phyloP scores from a whole-genome alignment of 2,329 filamentous ascomycete species.

The Dichotomopilus funicola region DNA sequence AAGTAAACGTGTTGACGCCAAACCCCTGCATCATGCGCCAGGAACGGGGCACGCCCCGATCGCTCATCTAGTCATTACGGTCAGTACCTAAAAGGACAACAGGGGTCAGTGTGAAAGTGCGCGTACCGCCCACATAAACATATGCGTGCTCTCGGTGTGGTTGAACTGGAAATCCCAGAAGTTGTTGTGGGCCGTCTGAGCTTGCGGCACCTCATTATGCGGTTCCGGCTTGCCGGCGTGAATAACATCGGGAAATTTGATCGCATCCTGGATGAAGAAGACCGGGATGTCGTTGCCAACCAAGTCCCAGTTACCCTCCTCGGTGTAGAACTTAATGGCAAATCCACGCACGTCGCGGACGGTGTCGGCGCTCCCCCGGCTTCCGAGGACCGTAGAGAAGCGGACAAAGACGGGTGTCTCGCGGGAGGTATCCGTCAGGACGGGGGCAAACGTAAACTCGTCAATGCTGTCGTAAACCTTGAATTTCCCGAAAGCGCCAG shows the following conservation, averaged over 20 bases:
- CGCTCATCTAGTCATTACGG: slow-evolving; percentile 49
- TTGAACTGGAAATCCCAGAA: slow-evolving; percentile 69
- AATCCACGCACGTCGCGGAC: slow-evolving; percentile 80
- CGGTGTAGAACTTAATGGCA: slow-evolving; percentile 69
- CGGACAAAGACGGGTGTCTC: slow-evolving; percentile 63
- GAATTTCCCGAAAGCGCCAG: slow-evolving; percentile 45
- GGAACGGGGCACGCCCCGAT: slow-evolving; percentile 64
- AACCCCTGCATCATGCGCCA: slow-evolving; percentile 85
- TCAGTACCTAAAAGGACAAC: background rate
- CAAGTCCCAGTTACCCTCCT: slow-evolving; percentile 71
- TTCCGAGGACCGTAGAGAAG: slow-evolving; percentile 73
- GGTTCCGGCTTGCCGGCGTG: slow-evolving; percentile 63
- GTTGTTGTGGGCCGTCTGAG: slow-evolving; percentile 64
- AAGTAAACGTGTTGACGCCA: slow-evolving; percentile 71
- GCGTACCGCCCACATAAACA: slow-evolving; percentile 74
- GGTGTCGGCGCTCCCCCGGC: slow-evolving; percentile 69
- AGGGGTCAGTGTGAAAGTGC: background rate
- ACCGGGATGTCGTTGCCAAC: slow-evolving; percentile 70
- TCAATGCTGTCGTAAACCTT: slow-evolving; percentile 56
- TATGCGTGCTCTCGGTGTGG: slow-evolving; percentile 67
- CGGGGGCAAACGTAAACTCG: slow-evolving; percentile 56
- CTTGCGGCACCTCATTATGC: slow-evolving; percentile 64
- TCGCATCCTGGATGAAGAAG: slow-evolving; percentile 69
- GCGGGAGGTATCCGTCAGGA: slow-evolving; percentile 33
- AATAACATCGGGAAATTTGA: slow-evolving; percentile 66